These are phyloP conservation scores for Dactylonectria macrodidyma DNA, from an alignment of 2,329 filamentous ascomycete species.

Conservation along the genomic window DNA sequence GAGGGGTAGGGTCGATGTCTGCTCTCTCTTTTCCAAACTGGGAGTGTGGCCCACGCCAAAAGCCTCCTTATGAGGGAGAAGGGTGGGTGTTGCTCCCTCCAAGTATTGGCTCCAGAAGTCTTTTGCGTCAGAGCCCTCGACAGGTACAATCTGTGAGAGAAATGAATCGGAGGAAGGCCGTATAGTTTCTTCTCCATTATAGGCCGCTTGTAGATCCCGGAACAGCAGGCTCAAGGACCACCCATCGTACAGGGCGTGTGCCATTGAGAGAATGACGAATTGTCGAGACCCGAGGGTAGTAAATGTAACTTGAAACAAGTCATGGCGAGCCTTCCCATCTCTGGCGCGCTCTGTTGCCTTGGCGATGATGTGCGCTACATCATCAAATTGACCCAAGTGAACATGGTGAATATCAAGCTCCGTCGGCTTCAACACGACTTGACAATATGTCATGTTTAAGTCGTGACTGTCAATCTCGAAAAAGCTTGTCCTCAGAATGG, in stretches of 20 bases:
- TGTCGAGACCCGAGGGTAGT: slow-evolving; percentile 50
- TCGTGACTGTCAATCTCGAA: slow-evolving; percentile 73
- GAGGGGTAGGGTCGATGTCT: slow-evolving; percentile 11
- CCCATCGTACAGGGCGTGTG: slow-evolving; percentile 92
- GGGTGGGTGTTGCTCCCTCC: slow-evolving; percentile 60
- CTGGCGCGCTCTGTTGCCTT: slow-evolving; percentile 56
- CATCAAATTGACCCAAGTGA: slow-evolving; percentile 48
- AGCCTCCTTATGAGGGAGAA: slow-evolving; percentile 42
- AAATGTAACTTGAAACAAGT: slow-evolving; percentile 67
- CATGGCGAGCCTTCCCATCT: slow-evolving; percentile 51
- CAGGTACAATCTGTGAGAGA: slow-evolving; percentile 55
- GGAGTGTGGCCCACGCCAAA: neutral
- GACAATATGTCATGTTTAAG: slow-evolving; percentile 66
- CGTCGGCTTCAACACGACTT: slow-evolving; percentile 58
- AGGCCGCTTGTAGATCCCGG: slow-evolving; percentile 77
- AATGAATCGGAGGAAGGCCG: slow-evolving; percentile 67
- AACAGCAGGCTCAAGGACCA: slow-evolving; percentile 86
- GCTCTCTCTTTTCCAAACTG: slow-evolving; percentile 36
- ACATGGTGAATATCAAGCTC: slow-evolving; percentile 40
- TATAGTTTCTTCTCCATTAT: slow-evolving; percentile 59
- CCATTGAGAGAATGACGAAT: slow-evolving; percentile 77
- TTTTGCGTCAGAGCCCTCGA: slow-evolving; percentile 38
- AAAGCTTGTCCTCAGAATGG: slow-evolving; percentile 85
- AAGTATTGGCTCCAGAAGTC: slow-evolving; percentile 83
- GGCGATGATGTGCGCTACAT: slow-evolving; percentile 55